Conservation (phyloP, 2,329 filamentous ascomycete species). For the Paramyrothecium sp. region DNA sequence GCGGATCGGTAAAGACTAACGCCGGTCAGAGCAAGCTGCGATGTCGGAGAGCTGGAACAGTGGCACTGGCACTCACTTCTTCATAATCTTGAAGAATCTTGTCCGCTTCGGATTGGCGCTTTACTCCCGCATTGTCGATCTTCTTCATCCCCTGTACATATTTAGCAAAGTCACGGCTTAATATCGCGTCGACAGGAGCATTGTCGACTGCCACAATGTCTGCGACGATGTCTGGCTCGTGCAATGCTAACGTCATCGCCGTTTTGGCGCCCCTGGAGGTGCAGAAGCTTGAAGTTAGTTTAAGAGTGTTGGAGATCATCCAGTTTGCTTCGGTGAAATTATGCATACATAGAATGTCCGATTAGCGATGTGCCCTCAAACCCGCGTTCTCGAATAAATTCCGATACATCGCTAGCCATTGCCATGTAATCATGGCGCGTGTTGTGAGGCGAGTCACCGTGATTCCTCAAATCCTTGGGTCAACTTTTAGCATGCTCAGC, state of each 20-base stretch:
- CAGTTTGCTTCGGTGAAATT: neutral
- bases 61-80: conserved; percentile 40
- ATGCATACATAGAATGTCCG: conserved; percentile 82
- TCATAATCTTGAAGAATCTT: conserved; percentile 75
- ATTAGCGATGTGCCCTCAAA: conserved; percentile 75
- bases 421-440: conserved; percentile 73
- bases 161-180: conserved; percentile 71
- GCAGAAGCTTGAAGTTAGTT: neutral
- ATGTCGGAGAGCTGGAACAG: neutral
- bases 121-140: conserved; percentile 68
- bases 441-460: conserved; percentile 84
- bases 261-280: conserved; percentile 76
- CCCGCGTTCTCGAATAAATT: conserved; percentile 71
- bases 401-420: conserved; percentile 80
- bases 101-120: conserved; percentile 75
- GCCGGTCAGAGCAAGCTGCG: neutral
- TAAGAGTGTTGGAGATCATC: neutral
- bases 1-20: conserved; percentile 66
- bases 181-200: conserved; percentile 76
- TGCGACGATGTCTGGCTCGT: conserved; percentile 63
- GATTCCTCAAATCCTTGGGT: conserved; percentile 82
- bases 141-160: conserved; percentile 84
- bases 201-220: conserved; percentile 87
- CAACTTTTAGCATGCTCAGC: conserved; percentile 8
- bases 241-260: conserved; percentile 82